These are phyloP conservation scores for Globisporangium cylindrosporum DNA, from an alignment of 352 stramenopile genomes.

Conservation along the genomic window DNA sequence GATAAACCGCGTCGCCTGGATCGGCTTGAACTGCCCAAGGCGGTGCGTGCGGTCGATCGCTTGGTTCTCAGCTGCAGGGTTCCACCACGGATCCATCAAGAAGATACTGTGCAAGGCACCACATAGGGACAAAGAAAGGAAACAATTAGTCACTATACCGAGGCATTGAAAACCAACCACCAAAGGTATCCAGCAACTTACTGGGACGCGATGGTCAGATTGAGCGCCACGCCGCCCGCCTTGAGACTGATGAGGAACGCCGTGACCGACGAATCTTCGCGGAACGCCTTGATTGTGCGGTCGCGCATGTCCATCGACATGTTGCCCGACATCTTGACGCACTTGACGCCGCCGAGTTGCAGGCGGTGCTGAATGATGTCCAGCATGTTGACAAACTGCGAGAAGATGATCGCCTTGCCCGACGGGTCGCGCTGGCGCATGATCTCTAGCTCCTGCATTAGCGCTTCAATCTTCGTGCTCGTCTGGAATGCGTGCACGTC, in stretches of 20 bases:
- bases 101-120: conserved; percentile 82
- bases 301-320: conserved; percentile 89
- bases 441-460: conserved; percentile 95
- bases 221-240: conserved; percentile 97
- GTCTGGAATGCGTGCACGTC: conserved; percentile 74
- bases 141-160: not conserved
- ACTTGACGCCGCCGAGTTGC: conserved; percentile 83
- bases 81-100: conserved; percentile 98
- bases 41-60: conserved; percentile 98
- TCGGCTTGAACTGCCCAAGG: conserved; percentile 96
- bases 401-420: conserved; percentile 99
- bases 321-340: conserved; percentile 89
- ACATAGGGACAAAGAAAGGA: conserved; percentile 19
- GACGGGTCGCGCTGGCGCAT: conserved; percentile 93
- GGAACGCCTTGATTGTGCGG: conserved; percentile 71
- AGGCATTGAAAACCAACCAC: not conserved
- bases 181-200: conserved; percentile 28
- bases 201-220: conserved; percentile 97
- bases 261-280: conserved; percentile 91
- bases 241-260: conserved; percentile 99
- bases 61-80: conserved; percentile 92
- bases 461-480: conserved; percentile 98
- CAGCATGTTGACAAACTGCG: conserved; percentile 99
- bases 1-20: conserved; percentile 97
- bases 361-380: conserved; percentile 97